Base-by-base conservation (phyloP, 345 rosid species). In the Eucalyptus pauciflora region DNA sequence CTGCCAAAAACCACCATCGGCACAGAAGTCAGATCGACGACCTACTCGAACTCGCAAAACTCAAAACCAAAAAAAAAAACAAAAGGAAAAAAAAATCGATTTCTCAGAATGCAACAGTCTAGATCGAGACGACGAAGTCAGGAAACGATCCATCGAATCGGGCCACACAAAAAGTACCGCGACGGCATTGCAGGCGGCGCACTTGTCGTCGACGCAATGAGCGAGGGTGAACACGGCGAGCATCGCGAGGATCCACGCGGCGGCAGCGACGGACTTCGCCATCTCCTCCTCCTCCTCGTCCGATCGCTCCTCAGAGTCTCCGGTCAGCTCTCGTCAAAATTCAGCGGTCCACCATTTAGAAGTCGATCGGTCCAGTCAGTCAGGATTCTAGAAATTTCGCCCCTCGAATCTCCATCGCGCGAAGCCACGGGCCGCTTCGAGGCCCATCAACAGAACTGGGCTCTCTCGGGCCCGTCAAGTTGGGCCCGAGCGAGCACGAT, bases 161-260 rank as follows among this genome's bases (percentile, higher is more conserved):
- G 3, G 69, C 67, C 67, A 43, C 87, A 15, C 49, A 87, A 51
- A 69, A 87, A 86, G 86, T 96, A 97, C 99, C 94, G 99, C 95
- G 87, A 96, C 95, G 85, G 99, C 98, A 88, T 92, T 93, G 92
- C 99, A 96, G 81, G 99, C 99, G 45, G 96, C 94, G 80, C 99
- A 96, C 86, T 95, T 96, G 89, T 97, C 95, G 24, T 97, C 98
- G 67, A 96, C 89, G 89, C 93, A 89, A 88, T 56, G 86, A 18
- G 90, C 94, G 50, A 46, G 83, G 43, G 91, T 86, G 88, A 92
- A 87, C 51, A 92, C 56, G 41, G 95, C 87, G 80, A 94, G 87
- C 5, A 90, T 87, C 86, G 90, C 67, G 48, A 93, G 16, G 27
- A 92, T 8, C 50, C 93, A 89, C 89, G 86, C 86, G 89, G 49